Evolutionary conservation across 1,284 basidiomycete species (phyloP), one percentile per base, ranked within the genome.

Genomic region (Binderoboletus segoi): DNA sequence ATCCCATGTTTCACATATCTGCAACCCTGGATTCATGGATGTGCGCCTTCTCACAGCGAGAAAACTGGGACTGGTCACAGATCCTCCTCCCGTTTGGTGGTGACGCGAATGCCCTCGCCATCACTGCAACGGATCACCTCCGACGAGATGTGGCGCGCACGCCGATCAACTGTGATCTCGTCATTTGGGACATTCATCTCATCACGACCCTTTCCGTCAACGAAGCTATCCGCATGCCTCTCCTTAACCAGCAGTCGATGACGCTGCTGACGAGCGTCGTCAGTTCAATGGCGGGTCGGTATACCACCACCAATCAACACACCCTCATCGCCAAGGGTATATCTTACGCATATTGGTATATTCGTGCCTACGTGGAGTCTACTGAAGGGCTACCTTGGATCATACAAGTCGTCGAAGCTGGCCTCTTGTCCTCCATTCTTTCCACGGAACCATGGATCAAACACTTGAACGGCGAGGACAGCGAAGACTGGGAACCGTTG

Each of bases 271-370:
- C 68, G 21, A 40, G 38, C 24, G 49, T 70, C 50, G 43, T 73
- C 20, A 35, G 18, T 16, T 52, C 51, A 18, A 30, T 69, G 56
- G 58, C 59, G 23, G 49, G 26, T 30, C 54, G 30, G 24, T 59
- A 57, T 40, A 23, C 62, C 20, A 43, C 32, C 21, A 49, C 49
- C 24, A 16, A 55, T 18, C 54, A 44, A 18, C 66, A 28, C 16
- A 1, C 40, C 15, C 42, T 65, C 49, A 40, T 67, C 26, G 67
- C 70, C 28, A 69, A 64, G 43, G 63, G 54, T 33, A 52, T 73
- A 46, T 73, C 70, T 5, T 69, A 67, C 33, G 66, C 59, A 21
- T 69, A 70, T 23, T 71, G 70, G 67, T 69, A 70, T 37, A 67
- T 69, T 48, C 69, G 67, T 8, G 56, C 64, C 8, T 69, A 65